Evolutionary conservation across 129 eudicot species (phyloP).

Genomic region (Gnaphalium uliginosum): DNA sequence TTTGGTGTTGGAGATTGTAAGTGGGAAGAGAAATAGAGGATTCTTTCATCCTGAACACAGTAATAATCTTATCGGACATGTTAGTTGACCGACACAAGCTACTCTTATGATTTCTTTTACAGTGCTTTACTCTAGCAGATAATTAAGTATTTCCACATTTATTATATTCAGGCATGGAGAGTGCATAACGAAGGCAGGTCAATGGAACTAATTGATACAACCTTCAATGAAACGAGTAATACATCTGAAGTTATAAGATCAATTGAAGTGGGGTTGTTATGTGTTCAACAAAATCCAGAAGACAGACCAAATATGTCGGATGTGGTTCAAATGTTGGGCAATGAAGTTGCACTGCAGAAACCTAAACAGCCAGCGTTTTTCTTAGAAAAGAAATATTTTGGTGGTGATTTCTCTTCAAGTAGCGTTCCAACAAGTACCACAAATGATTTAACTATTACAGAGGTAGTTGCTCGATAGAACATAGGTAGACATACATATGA

Average conservation of each 20-base stretch:
- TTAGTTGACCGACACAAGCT: conserved; percentile 14
- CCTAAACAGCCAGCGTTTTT: conserved; percentile 37
- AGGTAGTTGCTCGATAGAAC: conserved; percentile 14
- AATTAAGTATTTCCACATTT: neutral
- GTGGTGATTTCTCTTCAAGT: conserved; percentile 18
- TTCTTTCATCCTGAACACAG: conserved; percentile 28
- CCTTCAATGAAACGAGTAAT: conserved; percentile 5
- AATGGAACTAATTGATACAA: conserved; percentile 26
- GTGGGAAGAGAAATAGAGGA: conserved; percentile 42
- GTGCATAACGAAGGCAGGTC: conserved; percentile 27
- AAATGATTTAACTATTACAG: conserved; percentile 11
- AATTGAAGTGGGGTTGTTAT: conserved; percentile 36
- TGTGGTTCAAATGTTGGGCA: conserved; percentile 29
- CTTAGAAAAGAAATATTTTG: neutral
- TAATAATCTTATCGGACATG: conserved; percentile 49
- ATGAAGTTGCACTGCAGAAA: conserved; percentile 16
- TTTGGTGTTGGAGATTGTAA: conserved; percentile 41
- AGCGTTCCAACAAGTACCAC: conserved; percentile 10
- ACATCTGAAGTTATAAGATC: conserved; percentile 32
- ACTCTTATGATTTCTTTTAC: neutral
- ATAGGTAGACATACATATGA: neutral
- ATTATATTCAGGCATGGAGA: conserved; percentile 26
- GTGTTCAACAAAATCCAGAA: conserved; percentile 39
- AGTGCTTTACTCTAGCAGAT: neutral
- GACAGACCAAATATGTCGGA: conserved; percentile 36